Conservation (phyloP, 495 filamentous ascomycete species). For the Penicillium argentinense region DNA sequence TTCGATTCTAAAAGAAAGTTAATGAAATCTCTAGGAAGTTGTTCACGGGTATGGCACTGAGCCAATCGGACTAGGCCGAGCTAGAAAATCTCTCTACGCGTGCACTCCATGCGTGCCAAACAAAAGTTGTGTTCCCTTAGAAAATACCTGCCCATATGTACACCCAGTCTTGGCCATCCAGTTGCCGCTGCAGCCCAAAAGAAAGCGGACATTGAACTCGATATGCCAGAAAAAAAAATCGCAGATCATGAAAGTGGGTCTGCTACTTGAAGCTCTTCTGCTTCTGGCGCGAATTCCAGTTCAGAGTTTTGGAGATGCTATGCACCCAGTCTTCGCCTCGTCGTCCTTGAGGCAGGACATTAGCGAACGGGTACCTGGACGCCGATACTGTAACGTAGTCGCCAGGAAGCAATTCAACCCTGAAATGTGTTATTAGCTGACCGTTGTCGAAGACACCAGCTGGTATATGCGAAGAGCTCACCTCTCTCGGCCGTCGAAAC, state of each 20-base stretch:
- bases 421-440: slow-evolving; percentile 19
- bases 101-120: neutral
- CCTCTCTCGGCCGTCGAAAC: slow-evolving; percentile 92
- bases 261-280: slow-evolving; percentile 62
- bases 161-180: slow-evolving; percentile 7
- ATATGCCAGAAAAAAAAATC: neutral
- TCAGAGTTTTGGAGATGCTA: slow-evolving; percentile 82
- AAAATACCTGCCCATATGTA: slow-evolving; percentile 1
- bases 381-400: slow-evolving; percentile 97
- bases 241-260: neutral
- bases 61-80: too few species aligned
- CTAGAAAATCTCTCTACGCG: slow-evolving; percentile 3
- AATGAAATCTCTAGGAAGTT: too few species aligned
- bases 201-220: slow-evolving; percentile 1
- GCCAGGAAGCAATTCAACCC: slow-evolving; percentile 79
- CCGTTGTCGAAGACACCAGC: neutral
- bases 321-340: slow-evolving; percentile 90
- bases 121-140: neutral
- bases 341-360: slow-evolving; percentile 72
- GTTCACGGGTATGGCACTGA: too few species aligned
- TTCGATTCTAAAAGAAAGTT: too few species aligned
- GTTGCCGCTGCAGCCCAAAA: slow-evolving; percentile 1
- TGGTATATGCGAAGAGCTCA: slow-evolving; percentile 16
- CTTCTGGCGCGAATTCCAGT: slow-evolving; percentile 84
- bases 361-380: slow-evolving; percentile 88